phyloP scores from a whole-genome alignment of 164 flowering plant species.

The Platanus orientalis region DNA sequence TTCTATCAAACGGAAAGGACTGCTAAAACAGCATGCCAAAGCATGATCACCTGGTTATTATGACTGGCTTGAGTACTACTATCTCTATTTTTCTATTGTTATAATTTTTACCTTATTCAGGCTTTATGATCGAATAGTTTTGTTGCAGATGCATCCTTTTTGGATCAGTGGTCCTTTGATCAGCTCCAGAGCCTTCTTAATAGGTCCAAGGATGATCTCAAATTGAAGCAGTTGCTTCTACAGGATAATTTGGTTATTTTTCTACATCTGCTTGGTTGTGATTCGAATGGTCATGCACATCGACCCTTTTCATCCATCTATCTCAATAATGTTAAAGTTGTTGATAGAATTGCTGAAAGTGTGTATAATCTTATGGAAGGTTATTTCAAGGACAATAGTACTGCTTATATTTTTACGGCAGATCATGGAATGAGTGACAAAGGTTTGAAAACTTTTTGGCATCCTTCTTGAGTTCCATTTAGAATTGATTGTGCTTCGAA shows the following conservation, averaged over 20 bases:
- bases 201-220: constrained; percentile 62
- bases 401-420: constrained; percentile 94
- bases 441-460: constrained; percentile 45
- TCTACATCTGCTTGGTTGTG: constrained; percentile 94
- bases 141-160: constrained; percentile 93
- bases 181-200: constrained; percentile 80
- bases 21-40: neutral
- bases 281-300: constrained; percentile 99
- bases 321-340: constrained; percentile 94
- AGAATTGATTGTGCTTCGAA: neutral
- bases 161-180: constrained; percentile 99
- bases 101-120: constrained; percentile 20
- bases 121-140: constrained; percentile 32
- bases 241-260: constrained; percentile 77
- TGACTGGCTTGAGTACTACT: neutral
- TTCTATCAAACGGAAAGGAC: neutral
- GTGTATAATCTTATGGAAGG: constrained; percentile 70
- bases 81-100: neutral
- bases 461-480: constrained; percentile 2
- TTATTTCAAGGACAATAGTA: constrained; percentile 79
- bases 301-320: constrained; percentile 86
- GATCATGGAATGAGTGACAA: constrained; percentile 99
- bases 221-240: constrained; percentile 62
- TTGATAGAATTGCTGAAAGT: constrained; percentile 70
- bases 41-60: neutral